phyloP scores from a whole-genome alignment of 495 filamentous ascomycete species.

The Podospora didyma region DNA sequence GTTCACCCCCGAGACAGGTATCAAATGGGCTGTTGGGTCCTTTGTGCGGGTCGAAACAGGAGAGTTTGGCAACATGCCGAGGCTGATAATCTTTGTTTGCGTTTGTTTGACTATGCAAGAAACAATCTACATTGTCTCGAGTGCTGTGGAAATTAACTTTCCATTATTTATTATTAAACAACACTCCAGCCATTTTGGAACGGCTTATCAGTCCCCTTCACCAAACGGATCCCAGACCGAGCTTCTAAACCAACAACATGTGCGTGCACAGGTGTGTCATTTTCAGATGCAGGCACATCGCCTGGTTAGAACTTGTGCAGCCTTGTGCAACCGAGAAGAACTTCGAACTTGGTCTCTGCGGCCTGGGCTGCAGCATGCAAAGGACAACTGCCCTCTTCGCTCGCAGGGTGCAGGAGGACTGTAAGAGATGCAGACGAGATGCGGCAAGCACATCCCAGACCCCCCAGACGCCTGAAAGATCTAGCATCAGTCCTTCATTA shows the following conservation, averaged over 20 bases:
- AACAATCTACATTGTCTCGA: no score
- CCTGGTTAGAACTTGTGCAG: slow-evolving; percentile 11
- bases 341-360: slow-evolving; percentile 10
- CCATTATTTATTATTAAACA: neutral
- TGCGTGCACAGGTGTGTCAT: slow-evolving; percentile 26
- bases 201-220: neutral
- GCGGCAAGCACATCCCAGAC: no score
- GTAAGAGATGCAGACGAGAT: slow-evolving; percentile 12
- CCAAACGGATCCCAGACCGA: neutral
- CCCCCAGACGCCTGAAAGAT: no score
- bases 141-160: no score
- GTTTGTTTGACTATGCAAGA: no score
- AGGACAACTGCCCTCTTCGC: slow-evolving; percentile 22
- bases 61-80: no score
- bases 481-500: neutral
- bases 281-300: slow-evolving; percentile 24
- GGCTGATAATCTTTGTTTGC: no score
- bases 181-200: neutral
- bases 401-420: slow-evolving; percentile 8
- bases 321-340: slow-evolving; percentile 16
- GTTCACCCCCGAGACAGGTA: no score
- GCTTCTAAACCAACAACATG: slow-evolving; percentile 14
- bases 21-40: no score
- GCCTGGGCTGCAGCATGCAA: slow-evolving; percentile 18
- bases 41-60: no score